phyloP scores from a whole-genome alignment of 352 stramenopile species.

The Pythium pyrilobum region DNA sequence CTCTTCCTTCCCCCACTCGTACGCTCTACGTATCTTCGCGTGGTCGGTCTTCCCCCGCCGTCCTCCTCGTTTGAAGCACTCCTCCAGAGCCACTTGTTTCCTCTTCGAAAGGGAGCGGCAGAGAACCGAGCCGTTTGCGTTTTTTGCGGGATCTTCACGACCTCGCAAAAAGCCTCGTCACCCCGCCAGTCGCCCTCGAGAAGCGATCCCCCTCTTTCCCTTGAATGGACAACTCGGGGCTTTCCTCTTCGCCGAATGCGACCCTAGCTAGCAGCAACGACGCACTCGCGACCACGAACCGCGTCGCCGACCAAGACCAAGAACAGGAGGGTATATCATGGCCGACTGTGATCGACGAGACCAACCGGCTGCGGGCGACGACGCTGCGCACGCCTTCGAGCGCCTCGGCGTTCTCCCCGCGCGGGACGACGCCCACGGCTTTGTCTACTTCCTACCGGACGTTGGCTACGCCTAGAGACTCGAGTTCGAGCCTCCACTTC shows the following conservation, averaged over 20 bases:
- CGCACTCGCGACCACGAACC: slow-evolving; percentile 17
- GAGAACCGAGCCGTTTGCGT: slow-evolving; percentile 17
- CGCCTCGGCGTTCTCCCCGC: slow-evolving; percentile 11
- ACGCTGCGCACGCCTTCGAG: slow-evolving; percentile 8
- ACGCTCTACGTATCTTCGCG: too few relatives aligned
- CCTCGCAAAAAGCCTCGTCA: neutral
- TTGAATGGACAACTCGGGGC: slow-evolving; percentile 26
- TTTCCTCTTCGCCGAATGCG: slow-evolving; percentile 16
- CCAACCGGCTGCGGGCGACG: slow-evolving; percentile 11
- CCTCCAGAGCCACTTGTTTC: too few relatives aligned
- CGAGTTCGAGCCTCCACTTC: slow-evolving; percentile 22
- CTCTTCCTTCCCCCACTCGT: too few relatives aligned
- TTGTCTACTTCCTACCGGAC: slow-evolving; percentile 61
- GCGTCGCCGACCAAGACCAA: slow-evolving; percentile 14
- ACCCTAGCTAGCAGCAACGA: slow-evolving; percentile 18
- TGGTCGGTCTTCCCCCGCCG: too few relatives aligned
- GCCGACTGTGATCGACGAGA: slow-evolving; percentile 8
- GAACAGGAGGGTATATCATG: slow-evolving; percentile 26
- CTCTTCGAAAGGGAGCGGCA: slow-evolving; percentile 19
- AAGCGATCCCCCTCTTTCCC: slow-evolving; percentile 4
- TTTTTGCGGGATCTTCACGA: slow-evolving; percentile 3
- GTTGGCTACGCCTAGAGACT: slow-evolving; percentile 59
- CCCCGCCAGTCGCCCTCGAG: neutral
- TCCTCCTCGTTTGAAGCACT: too few relatives aligned
- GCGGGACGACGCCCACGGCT: slow-evolving; percentile 23